phyloP scores from a whole-genome alignment of 495 filamentous ascomycete species.

The Podospora comata region DNA sequence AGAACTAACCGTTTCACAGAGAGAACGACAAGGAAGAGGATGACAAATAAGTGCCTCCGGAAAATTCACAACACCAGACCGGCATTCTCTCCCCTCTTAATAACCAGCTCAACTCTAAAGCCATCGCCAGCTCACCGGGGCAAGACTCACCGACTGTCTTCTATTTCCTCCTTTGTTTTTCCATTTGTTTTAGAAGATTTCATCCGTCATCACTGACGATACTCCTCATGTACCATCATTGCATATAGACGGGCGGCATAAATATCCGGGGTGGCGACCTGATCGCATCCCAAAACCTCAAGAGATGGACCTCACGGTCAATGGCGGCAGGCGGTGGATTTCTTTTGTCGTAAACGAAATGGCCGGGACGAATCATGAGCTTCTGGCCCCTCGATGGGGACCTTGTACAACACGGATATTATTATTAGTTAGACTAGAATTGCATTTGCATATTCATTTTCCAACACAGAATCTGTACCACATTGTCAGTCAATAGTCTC shows the following conservation, averaged over 20 bases:
- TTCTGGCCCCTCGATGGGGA: constrained; percentile 16
- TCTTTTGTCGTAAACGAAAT: constrained; percentile 2
- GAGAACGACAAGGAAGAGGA: constrained; percentile 34
- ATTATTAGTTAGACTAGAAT: constrained; percentile 15
- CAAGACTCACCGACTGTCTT: not conserved
- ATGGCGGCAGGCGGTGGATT: constrained; percentile 5
- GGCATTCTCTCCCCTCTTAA: not conserved
- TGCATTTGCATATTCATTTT: constrained; percentile 23
- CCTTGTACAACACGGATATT: constrained; percentile 14
- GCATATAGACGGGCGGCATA: constrained; percentile 9
- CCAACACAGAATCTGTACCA: constrained; percentile 34
- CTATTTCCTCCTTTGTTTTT: not conserved
- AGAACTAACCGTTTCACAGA: not conserved
- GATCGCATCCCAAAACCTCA: not conserved
- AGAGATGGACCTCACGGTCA: constrained; percentile 12
- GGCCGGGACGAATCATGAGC: constrained; percentile 9
- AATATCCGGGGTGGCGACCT: not conserved
- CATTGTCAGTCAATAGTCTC: not conserved
- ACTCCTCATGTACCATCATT: constrained; percentile 6
- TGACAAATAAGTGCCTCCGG: constrained; percentile 25
- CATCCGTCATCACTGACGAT: constrained; percentile 8
- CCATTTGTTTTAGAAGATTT: constrained; percentile 3
- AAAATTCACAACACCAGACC: not conserved
- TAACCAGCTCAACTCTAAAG: not conserved
- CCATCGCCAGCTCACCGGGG: constrained; percentile 12